Evolutionary conservation across 768 basidiomycete genomes (phyloP), one percentile per base, ranked within the genome.

Genomic region (Pisolithus orientalis): DNA sequence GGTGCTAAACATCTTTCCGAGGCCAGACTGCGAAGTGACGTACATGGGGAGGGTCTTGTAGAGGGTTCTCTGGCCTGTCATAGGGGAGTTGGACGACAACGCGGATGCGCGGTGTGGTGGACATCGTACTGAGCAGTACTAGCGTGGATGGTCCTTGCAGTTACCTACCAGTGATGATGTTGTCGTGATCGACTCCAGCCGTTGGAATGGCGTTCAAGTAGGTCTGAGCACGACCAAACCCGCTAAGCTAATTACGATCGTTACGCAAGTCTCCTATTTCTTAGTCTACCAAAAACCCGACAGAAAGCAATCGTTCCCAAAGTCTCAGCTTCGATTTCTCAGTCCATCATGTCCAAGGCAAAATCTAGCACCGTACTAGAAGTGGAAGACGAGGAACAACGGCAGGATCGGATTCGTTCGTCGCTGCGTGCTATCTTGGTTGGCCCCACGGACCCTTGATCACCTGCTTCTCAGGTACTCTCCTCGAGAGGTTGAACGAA

Each of bases 61-160:
- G 67, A 10, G 85, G 75, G 45, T 84, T 76, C 47, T 88, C 85
- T 10, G 89, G 87, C 44, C 89, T 78, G 64, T 89, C 83, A 65
- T 80, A 86, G 2, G 90, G 90, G 13, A 93, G 70, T 50, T 87
- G 78, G 39, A 93, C 84, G 29, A 93, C 82, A 24, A 93, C 84
- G 45, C 90, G 84, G 21, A 87, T 72, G 46, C 67, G 66, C 6
- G 71, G 68, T 42, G 58, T 53, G 5, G 57, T 47, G 5, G 61
- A 50, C 69, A 66, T 70, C 50, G 34, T 25, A n/a, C 7, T 29
- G 27, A 16, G 6, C 24, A 25, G 40, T 44, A 34, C 13, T 14
- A 34, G 34, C 13, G 34, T 34, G 34, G 32, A 1, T 34, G 11
- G 34, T 5, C 13, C 34, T 5, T 32, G 31, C 31, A 32, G 31